Percentiles rank a stretch among this genome's conserved stretches.
phyloP scores from a whole-genome alignment of 192 early-diverging fungal genomes.

The Entomortierella parvispora region DNA sequence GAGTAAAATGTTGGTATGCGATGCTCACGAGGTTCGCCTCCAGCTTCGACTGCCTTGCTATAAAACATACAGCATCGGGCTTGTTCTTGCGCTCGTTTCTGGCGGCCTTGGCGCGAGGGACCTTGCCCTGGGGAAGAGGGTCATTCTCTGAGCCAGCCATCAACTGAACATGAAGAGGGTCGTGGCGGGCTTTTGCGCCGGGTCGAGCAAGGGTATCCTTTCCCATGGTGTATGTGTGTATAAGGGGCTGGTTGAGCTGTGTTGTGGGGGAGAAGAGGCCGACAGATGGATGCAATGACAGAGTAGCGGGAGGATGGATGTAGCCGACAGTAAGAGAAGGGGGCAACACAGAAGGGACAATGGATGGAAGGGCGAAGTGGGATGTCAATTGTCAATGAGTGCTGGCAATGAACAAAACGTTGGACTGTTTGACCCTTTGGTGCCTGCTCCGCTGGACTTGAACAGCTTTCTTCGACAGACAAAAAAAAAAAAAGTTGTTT shows the following conservation, averaged over 20 bases:
- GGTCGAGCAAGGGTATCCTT: conserved; percentile 58
- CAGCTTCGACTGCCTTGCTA: not conserved
- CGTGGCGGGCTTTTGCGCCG: conserved; percentile 68
- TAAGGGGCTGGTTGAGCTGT: too few species aligned
- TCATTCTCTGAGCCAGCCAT: conserved; percentile 68
- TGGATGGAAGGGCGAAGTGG: not conserved
- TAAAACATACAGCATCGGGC: conserved; percentile 59
- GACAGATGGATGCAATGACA: not conserved
- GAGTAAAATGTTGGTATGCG: not conserved
- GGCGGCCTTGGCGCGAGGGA: conserved; percentile 63
- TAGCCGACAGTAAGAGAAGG: not conserved
- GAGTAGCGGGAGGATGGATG: not conserved
- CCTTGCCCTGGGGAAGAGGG: conserved; percentile 56
- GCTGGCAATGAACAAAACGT: not conserved
- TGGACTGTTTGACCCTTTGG: too few species aligned
- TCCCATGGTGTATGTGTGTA: conserved; percentile 53
- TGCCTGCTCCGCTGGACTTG: too few species aligned
- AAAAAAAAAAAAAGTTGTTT: not conserved
- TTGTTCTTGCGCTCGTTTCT: conserved; percentile 68
- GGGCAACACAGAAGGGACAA: not conserved
- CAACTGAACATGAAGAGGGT: conserved; percentile 87
- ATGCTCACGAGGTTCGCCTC: not conserved
- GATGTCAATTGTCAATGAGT: not conserved
- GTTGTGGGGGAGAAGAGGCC: not conserved
- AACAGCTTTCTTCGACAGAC: not conserved